Conservation (phyloP, 495 filamentous ascomycete genomes). For the Aspergillus heteromorphus region DNA sequence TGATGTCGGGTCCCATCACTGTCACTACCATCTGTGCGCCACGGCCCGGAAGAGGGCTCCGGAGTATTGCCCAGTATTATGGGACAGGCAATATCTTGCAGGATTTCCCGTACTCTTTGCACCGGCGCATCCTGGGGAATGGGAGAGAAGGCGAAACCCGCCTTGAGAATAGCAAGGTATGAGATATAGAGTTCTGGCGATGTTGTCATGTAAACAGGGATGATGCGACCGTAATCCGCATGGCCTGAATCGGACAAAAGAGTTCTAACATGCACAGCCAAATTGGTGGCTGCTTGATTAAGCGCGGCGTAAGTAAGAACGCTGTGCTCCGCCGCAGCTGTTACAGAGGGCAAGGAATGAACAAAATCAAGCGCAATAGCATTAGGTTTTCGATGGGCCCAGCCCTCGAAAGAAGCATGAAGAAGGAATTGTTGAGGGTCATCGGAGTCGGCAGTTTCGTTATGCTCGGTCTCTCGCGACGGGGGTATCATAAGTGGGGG, state of each 20-base stretch:
- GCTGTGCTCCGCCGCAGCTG: slow-evolving; percentile 14
- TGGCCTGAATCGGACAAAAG: slow-evolving; percentile 1
- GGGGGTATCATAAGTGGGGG: slow-evolving; percentile 20
- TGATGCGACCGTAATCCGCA: slow-evolving; percentile 29
- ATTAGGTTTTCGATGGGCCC: slow-evolving; percentile 19
- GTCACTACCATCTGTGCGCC: background rate
- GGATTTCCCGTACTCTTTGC: slow-evolving; percentile 65
- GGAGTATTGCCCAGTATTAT: slow-evolving; percentile 40
- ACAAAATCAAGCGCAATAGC: slow-evolving; percentile 24
- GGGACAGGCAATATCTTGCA: slow-evolving; percentile 54
- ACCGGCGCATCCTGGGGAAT: slow-evolving; percentile 63
- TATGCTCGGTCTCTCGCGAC: slow-evolving; percentile 1
- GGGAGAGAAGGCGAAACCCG: slow-evolving; percentile 72
- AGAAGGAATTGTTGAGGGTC: slow-evolving; percentile 13
- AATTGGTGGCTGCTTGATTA: slow-evolving; percentile 16
- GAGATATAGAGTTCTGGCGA: slow-evolving; percentile 64
- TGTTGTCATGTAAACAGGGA: slow-evolving; percentile 68
- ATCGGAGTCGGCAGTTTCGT: background rate
- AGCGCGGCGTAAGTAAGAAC: slow-evolving; percentile 22
- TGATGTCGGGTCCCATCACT: background rate
- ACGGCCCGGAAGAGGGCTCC: slow-evolving; percentile 7
- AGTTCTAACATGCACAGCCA: slow-evolving; percentile 16
- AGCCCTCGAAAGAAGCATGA: slow-evolving; percentile 22
- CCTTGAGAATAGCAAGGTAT: slow-evolving; percentile 64
- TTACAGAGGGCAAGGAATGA: slow-evolving; percentile 16